Conservation (phyloP, 2,329 filamentous ascomycete genomes). For the Colletotrichum filicis region DNA sequence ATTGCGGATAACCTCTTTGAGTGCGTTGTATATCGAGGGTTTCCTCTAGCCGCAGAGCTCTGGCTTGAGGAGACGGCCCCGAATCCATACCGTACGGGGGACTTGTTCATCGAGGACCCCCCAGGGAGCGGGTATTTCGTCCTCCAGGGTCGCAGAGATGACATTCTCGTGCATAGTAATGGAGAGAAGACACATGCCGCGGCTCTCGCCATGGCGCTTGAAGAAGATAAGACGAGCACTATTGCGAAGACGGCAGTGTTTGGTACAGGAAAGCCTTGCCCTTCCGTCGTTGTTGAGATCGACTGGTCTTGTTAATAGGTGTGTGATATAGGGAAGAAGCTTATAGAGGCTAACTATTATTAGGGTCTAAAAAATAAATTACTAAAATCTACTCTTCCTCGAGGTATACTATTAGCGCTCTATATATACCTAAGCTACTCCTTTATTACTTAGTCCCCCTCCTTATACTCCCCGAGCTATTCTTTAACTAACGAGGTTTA, state of each 20-base stretch:
- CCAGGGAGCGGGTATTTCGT: slow-evolving; percentile 16
- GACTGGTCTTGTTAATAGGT: too few species aligned
- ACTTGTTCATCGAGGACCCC: slow-evolving; percentile 19
- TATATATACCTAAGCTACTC: too few species aligned
- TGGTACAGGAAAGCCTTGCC: slow-evolving; percentile 16
- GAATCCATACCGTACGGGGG: slow-evolving; percentile 21
- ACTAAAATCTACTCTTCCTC: too few species aligned
- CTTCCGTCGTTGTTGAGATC: slow-evolving; percentile 15
- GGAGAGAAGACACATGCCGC: slow-evolving; percentile 23
- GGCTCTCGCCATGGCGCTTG: slow-evolving; percentile 10
- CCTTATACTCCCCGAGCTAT: too few species aligned
- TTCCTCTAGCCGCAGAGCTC: slow-evolving; percentile 22
- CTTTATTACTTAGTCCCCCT: too few species aligned
- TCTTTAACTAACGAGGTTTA: too few species aligned
- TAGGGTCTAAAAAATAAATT: too few species aligned
- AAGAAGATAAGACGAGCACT: slow-evolving; percentile 1
- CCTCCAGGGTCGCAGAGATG: slow-evolving; percentile 21
- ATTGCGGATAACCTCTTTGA: slow-evolving; percentile 16
- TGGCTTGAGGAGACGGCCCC: slow-evolving; percentile 9
- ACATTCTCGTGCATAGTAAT: slow-evolving; percentile 13
- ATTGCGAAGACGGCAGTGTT: slow-evolving; percentile 16
- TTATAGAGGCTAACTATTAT: too few species aligned
- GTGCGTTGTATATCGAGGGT: slow-evolving; percentile 21
- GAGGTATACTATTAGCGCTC: too few species aligned
- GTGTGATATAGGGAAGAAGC: too few species aligned